Evolutionary conservation across 352 stramenopile species (phyloP).

Genomic region (Phytophthora tubulina): DNA sequence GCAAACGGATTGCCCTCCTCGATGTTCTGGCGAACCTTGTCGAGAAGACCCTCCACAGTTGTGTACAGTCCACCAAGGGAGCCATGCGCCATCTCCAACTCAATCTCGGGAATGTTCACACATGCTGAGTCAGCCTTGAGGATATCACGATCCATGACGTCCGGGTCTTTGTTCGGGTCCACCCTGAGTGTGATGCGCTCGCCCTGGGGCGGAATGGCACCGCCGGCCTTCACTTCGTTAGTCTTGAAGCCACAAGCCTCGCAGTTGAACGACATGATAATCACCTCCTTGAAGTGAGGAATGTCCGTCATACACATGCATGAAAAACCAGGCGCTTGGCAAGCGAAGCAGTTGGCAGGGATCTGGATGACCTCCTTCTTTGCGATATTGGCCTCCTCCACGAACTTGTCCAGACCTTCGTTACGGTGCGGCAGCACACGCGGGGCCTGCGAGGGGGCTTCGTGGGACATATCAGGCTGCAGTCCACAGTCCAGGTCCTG

Average conservation of each 20-base stretch:
- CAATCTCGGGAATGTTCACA: constrained; percentile 91
- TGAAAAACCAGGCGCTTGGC: constrained; percentile 68
- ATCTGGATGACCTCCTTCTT: constrained; percentile 91
- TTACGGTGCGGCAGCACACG: constrained; percentile 67
- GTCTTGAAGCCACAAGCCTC: constrained; percentile 92
- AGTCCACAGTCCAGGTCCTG: constrained; percentile 81
- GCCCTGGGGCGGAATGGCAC: constrained; percentile 86
- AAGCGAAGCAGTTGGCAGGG: constrained; percentile 83
- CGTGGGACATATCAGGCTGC: constrained; percentile 73
- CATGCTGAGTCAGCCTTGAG: constrained; percentile 92
- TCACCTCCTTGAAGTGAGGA: constrained; percentile 94
- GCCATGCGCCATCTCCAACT: constrained; percentile 91
- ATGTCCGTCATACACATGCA: constrained; percentile 95
- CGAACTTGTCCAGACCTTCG: constrained; percentile 75
- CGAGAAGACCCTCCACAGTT: constrained; percentile 93
- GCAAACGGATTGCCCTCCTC: constrained; percentile 86
- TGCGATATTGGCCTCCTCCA: constrained; percentile 66
- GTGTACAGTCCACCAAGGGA: constrained; percentile 93
- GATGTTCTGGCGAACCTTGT: constrained; percentile 88
- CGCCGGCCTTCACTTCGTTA: constrained; percentile 94
- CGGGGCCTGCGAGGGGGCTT: constrained; percentile 54
- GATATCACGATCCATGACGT: constrained; percentile 92
- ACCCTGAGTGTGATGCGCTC: constrained; percentile 82
- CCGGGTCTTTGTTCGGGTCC: constrained; percentile 43
- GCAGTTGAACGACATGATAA: constrained; percentile 95